A percentile compares a stretch with the other conserved stretches of the same genome.
phyloP scores from a whole-genome alignment of 176 grass and related monocot genomes.

The Carex cristatella region DNA sequence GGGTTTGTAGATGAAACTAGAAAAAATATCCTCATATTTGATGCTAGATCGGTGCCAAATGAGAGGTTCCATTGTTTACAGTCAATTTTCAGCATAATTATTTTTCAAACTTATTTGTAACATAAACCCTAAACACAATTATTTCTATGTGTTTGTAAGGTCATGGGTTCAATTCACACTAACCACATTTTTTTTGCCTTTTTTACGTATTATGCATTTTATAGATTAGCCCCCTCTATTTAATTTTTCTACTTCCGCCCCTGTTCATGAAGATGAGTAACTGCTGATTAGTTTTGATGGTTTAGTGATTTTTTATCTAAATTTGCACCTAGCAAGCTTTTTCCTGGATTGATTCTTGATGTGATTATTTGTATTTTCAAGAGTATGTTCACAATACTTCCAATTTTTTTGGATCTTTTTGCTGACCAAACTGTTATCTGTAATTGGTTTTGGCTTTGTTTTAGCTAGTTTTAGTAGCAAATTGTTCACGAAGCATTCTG shows the following conservation, averaged over 20 bases:
- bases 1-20: neutral
- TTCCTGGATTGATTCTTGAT: neutral
- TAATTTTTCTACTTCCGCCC: too few relatives aligned
- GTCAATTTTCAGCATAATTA: neutral
- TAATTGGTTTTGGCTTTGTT: neutral
- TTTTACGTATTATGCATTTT: too few relatives aligned
- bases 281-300: too few relatives aligned
- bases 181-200: too few relatives aligned
- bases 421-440: neutral
- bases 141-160: neutral
- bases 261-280: too few relatives aligned
- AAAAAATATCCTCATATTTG: neutral
- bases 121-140: neutral
- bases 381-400: neutral
- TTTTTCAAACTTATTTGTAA: too few relatives aligned
- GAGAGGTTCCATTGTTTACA: neutral
- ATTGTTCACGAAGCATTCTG: neutral
- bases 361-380: neutral
- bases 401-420: neutral
- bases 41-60: neutral
- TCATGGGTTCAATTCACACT: too few relatives aligned
- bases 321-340: neutral
- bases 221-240: too few relatives aligned
- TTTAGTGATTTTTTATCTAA: neutral
- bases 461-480: neutral